A percentile compares a stretch with the other conserved stretches of the same genome.
These are phyloP conservation scores for Lithospermum erythrorhizon DNA, from an alignment of 257 asterid species.

Conservation along the genomic window DNA sequence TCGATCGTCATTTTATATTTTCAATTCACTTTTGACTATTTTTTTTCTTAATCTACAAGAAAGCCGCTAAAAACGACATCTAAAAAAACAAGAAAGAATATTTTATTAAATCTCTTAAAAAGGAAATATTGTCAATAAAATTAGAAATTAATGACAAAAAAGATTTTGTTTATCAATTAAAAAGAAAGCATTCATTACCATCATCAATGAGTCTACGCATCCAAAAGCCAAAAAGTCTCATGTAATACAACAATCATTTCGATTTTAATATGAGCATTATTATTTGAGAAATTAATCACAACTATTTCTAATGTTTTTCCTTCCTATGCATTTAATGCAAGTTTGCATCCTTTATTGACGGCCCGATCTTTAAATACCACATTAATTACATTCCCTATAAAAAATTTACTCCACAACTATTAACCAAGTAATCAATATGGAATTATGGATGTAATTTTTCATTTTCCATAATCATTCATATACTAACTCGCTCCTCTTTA, in stretches of 20 bases:
- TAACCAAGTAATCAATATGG: neutral
- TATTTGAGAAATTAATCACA: slow-evolving; percentile 41
- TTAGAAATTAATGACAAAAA: neutral
- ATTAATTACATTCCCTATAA: too few species aligned
- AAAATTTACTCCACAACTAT: neutral
- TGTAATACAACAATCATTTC: slow-evolving; percentile 10
- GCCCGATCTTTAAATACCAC: neutral
- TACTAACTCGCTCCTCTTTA: slow-evolving; percentile 9
- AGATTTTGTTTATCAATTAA: neutral
- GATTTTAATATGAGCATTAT: too few species aligned
- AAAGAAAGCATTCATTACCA: slow-evolving; percentile 22
- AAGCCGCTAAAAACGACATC: too few species aligned
- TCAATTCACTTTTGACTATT: too few species aligned
- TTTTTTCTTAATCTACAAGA: too few species aligned
- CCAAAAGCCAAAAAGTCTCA: slow-evolving; percentile 39
- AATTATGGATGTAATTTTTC: neutral
- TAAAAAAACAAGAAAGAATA: too few species aligned
- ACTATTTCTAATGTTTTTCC: slow-evolving; percentile 37
- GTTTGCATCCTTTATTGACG: slow-evolving; percentile 30
- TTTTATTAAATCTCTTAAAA: too few species aligned
- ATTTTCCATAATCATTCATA: slow-evolving; percentile 1
- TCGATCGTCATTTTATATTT: too few species aligned
- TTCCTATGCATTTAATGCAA: slow-evolving; percentile 36
- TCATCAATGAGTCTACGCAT: slow-evolving; percentile 34
- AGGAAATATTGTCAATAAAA: too few species aligned